These are phyloP conservation scores for Vitis amurensis DNA, from an alignment of 164 flowering plant species.

Conservation along the genomic window DNA sequence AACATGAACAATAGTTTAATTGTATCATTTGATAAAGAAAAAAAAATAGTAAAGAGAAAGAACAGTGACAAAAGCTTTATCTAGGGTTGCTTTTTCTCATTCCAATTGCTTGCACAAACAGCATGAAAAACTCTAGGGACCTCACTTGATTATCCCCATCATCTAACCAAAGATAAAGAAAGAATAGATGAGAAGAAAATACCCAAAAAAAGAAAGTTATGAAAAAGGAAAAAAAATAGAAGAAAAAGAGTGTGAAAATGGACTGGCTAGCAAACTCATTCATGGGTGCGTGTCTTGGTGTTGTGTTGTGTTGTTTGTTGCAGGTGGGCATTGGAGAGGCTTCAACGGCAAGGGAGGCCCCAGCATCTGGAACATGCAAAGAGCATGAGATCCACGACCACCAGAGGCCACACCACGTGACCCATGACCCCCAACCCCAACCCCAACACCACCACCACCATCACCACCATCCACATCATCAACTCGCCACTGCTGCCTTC, in stretches of 20 bases:
- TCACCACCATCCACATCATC: slow-evolving; percentile 26
- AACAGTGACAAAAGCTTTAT: neutral
- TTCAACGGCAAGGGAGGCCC: slow-evolving; percentile 42
- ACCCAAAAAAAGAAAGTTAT: neutral
- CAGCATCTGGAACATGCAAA: slow-evolving; percentile 33
- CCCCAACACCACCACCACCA: slow-evolving; percentile 22
- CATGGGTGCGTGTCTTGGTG: neutral
- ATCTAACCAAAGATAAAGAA: slow-evolving; percentile 18
- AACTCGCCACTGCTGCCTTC: slow-evolving; percentile 45
- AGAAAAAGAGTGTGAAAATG: neutral
- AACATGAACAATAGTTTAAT: neutral
- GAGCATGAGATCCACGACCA: slow-evolving; percentile 44
- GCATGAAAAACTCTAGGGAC: slow-evolving; percentile 16
- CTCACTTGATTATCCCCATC: slow-evolving; percentile 20
- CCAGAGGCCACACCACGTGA: slow-evolving; percentile 27
- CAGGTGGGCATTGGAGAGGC: slow-evolving; percentile 64
- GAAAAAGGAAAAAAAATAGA: neutral
- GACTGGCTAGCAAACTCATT: slow-evolving; percentile 16
- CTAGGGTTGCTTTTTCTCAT: slow-evolving; percentile 16
- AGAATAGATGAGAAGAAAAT: neutral
- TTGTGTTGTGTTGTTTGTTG: neutral
- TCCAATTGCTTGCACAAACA: slow-evolving; percentile 28
- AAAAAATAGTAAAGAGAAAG: neutral
- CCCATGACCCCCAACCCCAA: slow-evolving; percentile 19
- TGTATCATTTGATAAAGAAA: neutral